Evolutionary conservation across 164 flowering plant genomes (phyloP).

Genomic region (Annona squamosa): DNA sequence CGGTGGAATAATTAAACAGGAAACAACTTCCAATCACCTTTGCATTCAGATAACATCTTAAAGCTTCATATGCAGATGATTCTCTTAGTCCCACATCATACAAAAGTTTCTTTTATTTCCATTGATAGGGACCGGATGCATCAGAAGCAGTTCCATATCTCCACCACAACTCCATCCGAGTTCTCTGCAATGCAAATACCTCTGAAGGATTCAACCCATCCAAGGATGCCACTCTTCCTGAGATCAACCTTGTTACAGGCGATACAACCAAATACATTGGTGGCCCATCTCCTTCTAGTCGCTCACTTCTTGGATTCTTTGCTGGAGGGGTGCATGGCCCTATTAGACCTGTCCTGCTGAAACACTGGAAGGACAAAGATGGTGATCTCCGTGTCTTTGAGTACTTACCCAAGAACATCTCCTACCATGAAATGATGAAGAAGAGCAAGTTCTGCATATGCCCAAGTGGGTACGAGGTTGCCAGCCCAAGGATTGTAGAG

Average conservation of each 20-base stretch:
- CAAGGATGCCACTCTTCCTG: conserved; percentile 36
- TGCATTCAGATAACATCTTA: too few relatives aligned
- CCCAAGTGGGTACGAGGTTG: conserved; percentile 18
- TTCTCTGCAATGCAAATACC: conserved; percentile 38
- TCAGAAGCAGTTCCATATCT: conserved; percentile 18
- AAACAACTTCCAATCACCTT: too few relatives aligned
- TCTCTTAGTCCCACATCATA: too few relatives aligned
- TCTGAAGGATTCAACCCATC: conserved; percentile 26
- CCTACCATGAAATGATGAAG: conserved; percentile 16
- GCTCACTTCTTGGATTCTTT: conserved; percentile 32
- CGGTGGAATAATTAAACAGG: too few relatives aligned
- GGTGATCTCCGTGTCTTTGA: conserved; percentile 13
- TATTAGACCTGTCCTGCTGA: conserved; percentile 24
- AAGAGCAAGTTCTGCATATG: conserved; percentile 14
- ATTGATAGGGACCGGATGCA: conserved; percentile 25
- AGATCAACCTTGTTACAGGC: conserved; percentile 19
- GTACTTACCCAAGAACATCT: conserved; percentile 8
- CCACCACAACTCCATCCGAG: conserved; percentile 28
- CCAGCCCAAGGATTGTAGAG: conserved; percentile 16
- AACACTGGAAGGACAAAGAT: conserved; percentile 35
- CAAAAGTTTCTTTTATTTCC: neutral
- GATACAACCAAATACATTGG: conserved; percentile 14
- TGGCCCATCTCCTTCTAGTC: conserved; percentile 22
- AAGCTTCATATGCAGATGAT: too few relatives aligned
- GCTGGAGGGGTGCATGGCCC: conserved; percentile 38